Evolutionary conservation across 257 asterid genomes (phyloP).

Genomic region (Jasminum sambac): DNA sequence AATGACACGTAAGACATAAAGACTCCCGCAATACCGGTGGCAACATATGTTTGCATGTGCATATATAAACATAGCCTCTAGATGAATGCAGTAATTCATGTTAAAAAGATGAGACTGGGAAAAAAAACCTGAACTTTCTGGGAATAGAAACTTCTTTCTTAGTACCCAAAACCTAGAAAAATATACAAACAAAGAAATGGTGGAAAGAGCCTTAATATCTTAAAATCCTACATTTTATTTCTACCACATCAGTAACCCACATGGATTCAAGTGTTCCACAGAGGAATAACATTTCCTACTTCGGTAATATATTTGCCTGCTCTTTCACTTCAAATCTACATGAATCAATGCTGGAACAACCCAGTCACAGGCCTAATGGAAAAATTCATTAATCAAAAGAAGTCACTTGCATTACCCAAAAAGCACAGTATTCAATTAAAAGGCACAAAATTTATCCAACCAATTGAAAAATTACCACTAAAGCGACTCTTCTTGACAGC

Average conservation of each 20-base stretch:
- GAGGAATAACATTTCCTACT: background rate
- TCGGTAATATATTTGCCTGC: background rate
- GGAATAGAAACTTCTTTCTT: background rate
- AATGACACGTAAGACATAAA: background rate
- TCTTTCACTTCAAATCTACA: background rate
- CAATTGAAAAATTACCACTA: background rate
- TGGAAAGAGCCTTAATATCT: no score
- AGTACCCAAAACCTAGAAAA: no score
- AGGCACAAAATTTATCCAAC: background rate
- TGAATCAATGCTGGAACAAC: background rate
- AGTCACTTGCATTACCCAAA: background rate
- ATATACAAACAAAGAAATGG: no score
- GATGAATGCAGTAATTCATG: background rate
- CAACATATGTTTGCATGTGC: background rate
- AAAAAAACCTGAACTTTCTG: background rate
- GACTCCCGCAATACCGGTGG: background rate
- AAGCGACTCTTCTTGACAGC: no score
- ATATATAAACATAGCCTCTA: no score
- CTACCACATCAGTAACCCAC: background rate
- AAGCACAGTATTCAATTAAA: background rate
- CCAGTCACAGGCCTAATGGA: background rate
- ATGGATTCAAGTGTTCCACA: background rate
- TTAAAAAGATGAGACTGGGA: background rate
- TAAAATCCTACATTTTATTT: background rate
- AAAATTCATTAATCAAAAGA: background rate